phyloP scores from a whole-genome alignment of 495 filamentous ascomycete genomes.

The Podospora pseudocomata region DNA sequence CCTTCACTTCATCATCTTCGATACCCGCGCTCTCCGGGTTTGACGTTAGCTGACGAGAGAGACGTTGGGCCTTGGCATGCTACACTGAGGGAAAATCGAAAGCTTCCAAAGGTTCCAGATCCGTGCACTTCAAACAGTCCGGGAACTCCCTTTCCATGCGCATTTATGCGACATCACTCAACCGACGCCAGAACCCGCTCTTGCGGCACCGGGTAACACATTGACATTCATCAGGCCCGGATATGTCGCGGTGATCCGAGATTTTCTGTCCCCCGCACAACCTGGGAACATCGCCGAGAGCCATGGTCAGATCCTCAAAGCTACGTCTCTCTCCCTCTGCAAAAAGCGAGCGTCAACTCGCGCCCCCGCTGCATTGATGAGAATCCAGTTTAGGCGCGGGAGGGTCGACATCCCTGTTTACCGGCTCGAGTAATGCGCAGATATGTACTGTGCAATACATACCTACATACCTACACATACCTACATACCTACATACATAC shows the following conservation, averaged over 20 bases:
- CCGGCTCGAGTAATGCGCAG: slow-evolving; percentile 2
- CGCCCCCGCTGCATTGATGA: slow-evolving; percentile 17
- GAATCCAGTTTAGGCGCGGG: slow-evolving; percentile 13
- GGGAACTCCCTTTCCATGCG: slow-evolving; percentile 25
- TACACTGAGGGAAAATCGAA: slow-evolving; percentile 16
- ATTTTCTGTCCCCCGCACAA: slow-evolving; percentile 9
- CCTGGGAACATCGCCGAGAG: not conserved
- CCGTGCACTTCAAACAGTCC: slow-evolving; percentile 29
- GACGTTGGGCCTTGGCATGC: not conserved
- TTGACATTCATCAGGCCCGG: slow-evolving; percentile 14
- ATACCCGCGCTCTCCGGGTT: not conserved
- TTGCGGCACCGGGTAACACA: slow-evolving; percentile 10
- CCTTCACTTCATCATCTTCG: too few relatives aligned
- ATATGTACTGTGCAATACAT: slow-evolving; percentile 1
- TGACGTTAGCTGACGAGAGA: not conserved
- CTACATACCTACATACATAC: slow-evolving; percentile 6
- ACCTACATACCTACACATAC: slow-evolving; percentile 15
- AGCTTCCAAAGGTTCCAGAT: slow-evolving; percentile 35
- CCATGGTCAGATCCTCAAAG: not conserved
- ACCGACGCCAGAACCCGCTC: slow-evolving; percentile 1
- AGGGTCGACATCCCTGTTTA: slow-evolving; percentile 15
- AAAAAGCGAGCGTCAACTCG: too few relatives aligned
- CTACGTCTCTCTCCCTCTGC: slow-evolving; percentile 2
- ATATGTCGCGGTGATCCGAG: not conserved
- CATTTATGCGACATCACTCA: slow-evolving; percentile 27